Evolutionary conservation across 2,329 filamentous ascomycete species (phyloP).

Genomic region (Cladosporium sp.): DNA sequence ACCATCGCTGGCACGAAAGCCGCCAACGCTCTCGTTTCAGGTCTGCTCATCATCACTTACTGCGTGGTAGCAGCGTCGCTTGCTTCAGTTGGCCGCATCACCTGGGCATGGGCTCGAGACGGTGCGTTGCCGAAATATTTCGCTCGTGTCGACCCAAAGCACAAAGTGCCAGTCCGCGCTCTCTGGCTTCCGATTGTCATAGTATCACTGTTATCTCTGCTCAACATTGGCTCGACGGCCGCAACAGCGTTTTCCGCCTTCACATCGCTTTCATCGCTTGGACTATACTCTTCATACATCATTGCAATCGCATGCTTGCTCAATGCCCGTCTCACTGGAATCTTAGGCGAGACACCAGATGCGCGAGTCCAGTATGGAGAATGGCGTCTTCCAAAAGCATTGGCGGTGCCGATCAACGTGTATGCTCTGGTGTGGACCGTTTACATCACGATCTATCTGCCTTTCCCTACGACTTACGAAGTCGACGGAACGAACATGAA

Average conservation of each 20-base stretch:
- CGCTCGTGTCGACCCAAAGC: conserved; percentile 8
- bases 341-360: background rate
- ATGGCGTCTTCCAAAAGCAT: conserved; percentile 11
- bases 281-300: conserved; percentile 14
- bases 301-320: conserved; percentile 15
- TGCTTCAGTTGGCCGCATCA: conserved; percentile 15
- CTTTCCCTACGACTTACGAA: conserved; percentile 42
- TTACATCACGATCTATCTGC: conserved; percentile 11
- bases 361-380: conserved; percentile 11
- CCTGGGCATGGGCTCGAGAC: conserved; percentile 18
- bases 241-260: conserved; percentile 13
- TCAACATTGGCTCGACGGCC: conserved; percentile 15
- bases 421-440: conserved; percentile 14
- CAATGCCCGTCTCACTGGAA: conserved; percentile 8
- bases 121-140: conserved; percentile 16
- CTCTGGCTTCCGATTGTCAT: conserved; percentile 13
- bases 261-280: conserved; percentile 13
- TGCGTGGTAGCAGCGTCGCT: conserved; percentile 18
- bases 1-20: conserved; percentile 9
- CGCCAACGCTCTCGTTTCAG: conserved; percentile 15
- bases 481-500: conserved; percentile 46
- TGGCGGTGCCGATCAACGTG: conserved; percentile 11
- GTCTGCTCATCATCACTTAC: conserved; percentile 16
- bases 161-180: conserved; percentile 14
- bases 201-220: conserved; percentile 13